Evolutionary conservation across 2,329 filamentous ascomycete genomes (phyloP), one percentile per base, ranked within the genome.

Genomic region (Purpureocillium takamizusanense): DNA sequence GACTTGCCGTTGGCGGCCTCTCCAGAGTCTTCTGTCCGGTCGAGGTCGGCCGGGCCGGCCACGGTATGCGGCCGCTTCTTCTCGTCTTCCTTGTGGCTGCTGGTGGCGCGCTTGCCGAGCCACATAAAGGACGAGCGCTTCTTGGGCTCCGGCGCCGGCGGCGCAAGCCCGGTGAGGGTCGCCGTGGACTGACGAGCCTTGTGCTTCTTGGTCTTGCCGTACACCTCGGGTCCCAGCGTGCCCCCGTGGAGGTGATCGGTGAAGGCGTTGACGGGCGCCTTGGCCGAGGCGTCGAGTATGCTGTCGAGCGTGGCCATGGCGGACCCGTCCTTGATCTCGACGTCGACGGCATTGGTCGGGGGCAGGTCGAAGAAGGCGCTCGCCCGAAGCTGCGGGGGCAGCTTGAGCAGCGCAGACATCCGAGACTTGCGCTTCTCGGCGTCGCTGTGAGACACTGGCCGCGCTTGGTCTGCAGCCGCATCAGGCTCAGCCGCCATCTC

Each of bases 231-330:
- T 17, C 87, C 84, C 10, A 88, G 68, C 45, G 79, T 77, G 4
- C 88, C 88, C 21, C 81, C 84, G 53, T 85, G 88, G 1, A 82
- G 77, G 57, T 95, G 88, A 52, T 95, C 87, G 0, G 85, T 94
- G 51, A 97, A 97, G 18, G 89, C 90, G 47, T 73, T 86, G 23
- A 95, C 88, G 1, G 92, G 92, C 1, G 92, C 90, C 42, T 74
- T 76, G 3, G 86, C 85, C 3, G 90, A 92, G 7, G 90, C 92
- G 54, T 95, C 84, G 13, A 98, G 72, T 38, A 98, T 94, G 55
- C 80, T 89, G 48, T 98, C 89, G 7, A 98, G 73, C 0, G 90
- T 95, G 31, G 78, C 82, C 55, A 88, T 86, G 10, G 90, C 89
- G 18, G 92, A 97, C 14, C 86, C 83, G 41, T 85, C 80, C 57